Percentiles rank a stretch among this genome's conserved stretches.
Evolutionary conservation across 352 stramenopile genomes (phyloP).

Genomic region (Phytopythium chamaehyphon): DNA sequence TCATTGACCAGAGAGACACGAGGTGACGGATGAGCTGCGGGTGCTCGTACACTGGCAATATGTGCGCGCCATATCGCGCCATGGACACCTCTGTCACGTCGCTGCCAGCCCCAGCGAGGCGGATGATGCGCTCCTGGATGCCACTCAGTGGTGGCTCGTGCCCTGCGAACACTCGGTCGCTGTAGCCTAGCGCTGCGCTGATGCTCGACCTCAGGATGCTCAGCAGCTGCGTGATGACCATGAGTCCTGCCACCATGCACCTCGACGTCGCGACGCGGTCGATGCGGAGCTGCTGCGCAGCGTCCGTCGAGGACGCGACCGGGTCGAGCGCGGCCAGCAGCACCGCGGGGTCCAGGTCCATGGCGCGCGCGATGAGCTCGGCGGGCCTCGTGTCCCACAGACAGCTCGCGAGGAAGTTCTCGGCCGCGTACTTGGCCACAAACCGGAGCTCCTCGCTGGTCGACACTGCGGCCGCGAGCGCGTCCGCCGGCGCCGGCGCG

Average conservation of each 20-base stretch:
- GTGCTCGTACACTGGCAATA: constrained; percentile 57
- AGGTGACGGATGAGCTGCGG: constrained; percentile 41
- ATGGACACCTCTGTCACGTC: constrained; percentile 71
- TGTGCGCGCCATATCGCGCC: constrained; percentile 56
- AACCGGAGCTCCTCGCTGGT: constrained; percentile 34
- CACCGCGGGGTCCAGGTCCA: constrained; percentile 29
- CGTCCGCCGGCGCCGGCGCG: constrained; percentile 17
- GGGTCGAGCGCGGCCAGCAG: constrained; percentile 30
- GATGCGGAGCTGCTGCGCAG: constrained; percentile 31
- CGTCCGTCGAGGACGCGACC: constrained; percentile 25
- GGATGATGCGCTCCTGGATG: constrained; percentile 57
- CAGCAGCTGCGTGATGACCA: constrained; percentile 59
- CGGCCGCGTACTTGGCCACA: constrained; percentile 47
- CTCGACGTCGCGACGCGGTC: constrained; percentile 39
- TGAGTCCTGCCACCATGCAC: constrained; percentile 54
- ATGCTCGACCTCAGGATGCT: constrained; percentile 56
- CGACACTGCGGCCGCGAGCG: constrained; percentile 3
- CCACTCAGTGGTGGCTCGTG: constrained; percentile 44
- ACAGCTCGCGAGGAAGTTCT: constrained; percentile 63
- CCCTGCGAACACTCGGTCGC: constrained; percentile 43
- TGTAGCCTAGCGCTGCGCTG: constrained; percentile 37
- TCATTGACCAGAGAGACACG: constrained; percentile 44
- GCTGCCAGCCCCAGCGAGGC: constrained; percentile 45
- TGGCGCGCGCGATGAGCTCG: constrained; percentile 35
- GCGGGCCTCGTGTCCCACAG: constrained; percentile 54